phyloP scores from a whole-genome alignment of 192 early-diverging fungal species.

The Umbelopsis sp. region DNA sequence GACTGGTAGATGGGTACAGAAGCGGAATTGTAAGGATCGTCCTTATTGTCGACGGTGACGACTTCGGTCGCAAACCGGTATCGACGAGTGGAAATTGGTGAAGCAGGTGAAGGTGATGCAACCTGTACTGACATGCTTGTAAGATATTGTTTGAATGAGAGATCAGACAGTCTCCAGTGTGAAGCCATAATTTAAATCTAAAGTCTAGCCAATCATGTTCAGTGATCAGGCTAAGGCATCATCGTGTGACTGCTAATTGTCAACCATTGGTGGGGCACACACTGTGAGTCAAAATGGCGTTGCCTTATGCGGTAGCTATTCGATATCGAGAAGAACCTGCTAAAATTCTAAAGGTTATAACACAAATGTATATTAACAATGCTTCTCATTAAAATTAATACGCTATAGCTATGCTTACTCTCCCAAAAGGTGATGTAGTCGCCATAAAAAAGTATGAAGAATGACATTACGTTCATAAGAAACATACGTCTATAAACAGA shows the following conservation, averaged over 20 bases:
- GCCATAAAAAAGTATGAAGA: no score
- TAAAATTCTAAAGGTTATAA: no score
- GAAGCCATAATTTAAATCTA: no score
- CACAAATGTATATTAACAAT: no score
- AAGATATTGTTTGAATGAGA: neutral
- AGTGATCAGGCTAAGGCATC: neutral
- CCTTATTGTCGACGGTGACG: slow-evolving; percentile 71
- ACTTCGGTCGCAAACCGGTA: slow-evolving; percentile 80
- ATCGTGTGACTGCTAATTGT: slow-evolving; percentile 14
- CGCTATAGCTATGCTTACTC: no score
- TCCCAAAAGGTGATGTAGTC: no score
- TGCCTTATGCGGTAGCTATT: neutral
- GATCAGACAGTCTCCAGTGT: neutral
- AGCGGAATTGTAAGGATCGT: slow-evolving; percentile 88
- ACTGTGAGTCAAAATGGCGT: neutral
- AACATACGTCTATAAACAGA: no score
- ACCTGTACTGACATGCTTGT: slow-evolving; percentile 16
- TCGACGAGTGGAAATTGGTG: slow-evolving; percentile 36
- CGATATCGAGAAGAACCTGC: no score
- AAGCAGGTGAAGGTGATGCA: slow-evolving; percentile 17
- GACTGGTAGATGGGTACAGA: slow-evolving; percentile 98
- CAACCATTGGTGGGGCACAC: neutral
- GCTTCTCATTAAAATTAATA: no score
- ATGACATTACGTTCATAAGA: no score
- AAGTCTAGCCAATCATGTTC: neutral